Conservation (phyloP, 176 grass and related monocot species). For the Avena eriantha region DNA sequence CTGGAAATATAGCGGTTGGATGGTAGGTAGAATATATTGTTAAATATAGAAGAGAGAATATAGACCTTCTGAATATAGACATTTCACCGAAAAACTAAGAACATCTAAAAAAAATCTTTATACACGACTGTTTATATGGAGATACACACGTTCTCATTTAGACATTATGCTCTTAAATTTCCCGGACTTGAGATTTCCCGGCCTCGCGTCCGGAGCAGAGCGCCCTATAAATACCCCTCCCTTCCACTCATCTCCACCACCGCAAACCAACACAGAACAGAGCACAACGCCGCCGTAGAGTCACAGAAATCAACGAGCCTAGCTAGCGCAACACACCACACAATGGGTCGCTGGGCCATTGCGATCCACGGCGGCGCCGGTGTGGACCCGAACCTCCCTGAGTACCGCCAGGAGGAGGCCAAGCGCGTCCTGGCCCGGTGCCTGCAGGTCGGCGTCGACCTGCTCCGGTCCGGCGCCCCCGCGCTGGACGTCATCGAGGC, state of each 20-base stretch:
- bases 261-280: not conserved
- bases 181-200: too few relatives aligned
- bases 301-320: not conserved
- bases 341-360: constrained; percentile 85
- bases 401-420: constrained; percentile 70
- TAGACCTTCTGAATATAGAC: too few relatives aligned
- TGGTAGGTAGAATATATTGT: too few relatives aligned
- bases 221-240: constrained; percentile 54
- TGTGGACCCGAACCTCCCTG: constrained; percentile 84
- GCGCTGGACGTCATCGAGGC: constrained; percentile 80
- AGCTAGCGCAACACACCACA: not conserved
- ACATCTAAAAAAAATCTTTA: too few relatives aligned
- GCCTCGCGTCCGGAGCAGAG: too few relatives aligned
- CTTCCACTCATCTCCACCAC: not conserved
- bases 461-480: constrained; percentile 15
- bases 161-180: too few relatives aligned
- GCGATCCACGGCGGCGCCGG: constrained; percentile 91
- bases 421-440: constrained; percentile 76
- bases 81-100: too few relatives aligned
- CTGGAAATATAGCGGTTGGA: too few relatives aligned
- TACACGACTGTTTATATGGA: too few relatives aligned
- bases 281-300: not conserved
- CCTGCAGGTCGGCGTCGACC: constrained; percentile 65
- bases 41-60: too few relatives aligned
- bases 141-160: too few relatives aligned